Conservation (phyloP, 1,139 yeast species). For the Sugiyamaella xylanicola region DNA sequence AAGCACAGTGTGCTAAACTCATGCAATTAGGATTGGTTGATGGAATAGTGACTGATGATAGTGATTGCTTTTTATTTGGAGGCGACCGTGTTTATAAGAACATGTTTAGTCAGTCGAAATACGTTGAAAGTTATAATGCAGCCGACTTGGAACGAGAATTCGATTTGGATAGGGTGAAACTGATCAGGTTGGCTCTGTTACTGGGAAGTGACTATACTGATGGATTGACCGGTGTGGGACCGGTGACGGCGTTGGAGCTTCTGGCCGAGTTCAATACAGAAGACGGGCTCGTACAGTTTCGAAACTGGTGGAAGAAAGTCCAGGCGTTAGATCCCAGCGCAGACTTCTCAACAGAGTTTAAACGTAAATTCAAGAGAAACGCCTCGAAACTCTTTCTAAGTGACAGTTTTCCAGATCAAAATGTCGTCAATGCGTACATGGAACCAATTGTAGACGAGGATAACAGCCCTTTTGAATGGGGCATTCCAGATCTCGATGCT, state of each 20-base stretch:
- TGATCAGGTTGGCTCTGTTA: conserved; percentile 78
- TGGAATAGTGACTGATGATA: conserved; percentile 95
- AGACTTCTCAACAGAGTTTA: conserved; percentile 36
- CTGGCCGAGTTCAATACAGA: conserved; percentile 72
- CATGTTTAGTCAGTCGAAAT: conserved; percentile 91
- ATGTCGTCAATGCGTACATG: conserved; percentile 71
- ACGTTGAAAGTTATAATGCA: conserved; percentile 79
- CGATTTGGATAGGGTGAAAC: conserved; percentile 61
- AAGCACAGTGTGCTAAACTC: conserved; percentile 93
- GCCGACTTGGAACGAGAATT: conserved; percentile 62
- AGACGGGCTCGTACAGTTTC: conserved; percentile 46
- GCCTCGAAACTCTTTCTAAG: conserved; percentile 67
- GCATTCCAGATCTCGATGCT: conserved; percentile 80
- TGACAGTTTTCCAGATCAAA: conserved; percentile 66
- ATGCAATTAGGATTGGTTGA: conserved; percentile 71
- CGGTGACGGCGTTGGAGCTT: conserved; percentile 91
- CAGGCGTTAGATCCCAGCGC: conserved; percentile 42
- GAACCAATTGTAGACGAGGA: conserved; percentile 85
- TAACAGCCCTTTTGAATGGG: conserved; percentile 81
- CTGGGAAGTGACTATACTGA: conserved; percentile 94
- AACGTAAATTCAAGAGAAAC: conserved; percentile 54
- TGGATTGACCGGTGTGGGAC: conserved; percentile 90
- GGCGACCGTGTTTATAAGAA: conserved; percentile 84
- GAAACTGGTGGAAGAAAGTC: conserved; percentile 58
- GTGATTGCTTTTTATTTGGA: conserved; percentile 94